Percentiles rank a stretch among this genome's conserved stretches.
These are phyloP conservation scores for Salinomyces thailandicus DNA, from an alignment of 2,329 filamentous ascomycete genomes.

Conservation along the genomic window DNA sequence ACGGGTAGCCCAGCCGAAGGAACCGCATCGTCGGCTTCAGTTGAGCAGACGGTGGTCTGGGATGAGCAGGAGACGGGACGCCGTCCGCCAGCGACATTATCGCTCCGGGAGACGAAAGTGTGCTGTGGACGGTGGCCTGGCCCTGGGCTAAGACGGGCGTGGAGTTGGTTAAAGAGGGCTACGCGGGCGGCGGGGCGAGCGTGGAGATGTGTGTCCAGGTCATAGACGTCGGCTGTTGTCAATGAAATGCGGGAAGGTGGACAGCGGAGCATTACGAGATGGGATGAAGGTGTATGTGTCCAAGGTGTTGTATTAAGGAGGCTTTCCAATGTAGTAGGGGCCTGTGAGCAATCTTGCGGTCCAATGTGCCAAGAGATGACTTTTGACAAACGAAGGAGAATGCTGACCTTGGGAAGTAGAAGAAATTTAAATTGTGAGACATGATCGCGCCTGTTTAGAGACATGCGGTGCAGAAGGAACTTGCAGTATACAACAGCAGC, in stretches of 20 bases:
- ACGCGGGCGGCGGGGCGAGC: slow-evolving; percentile 10
- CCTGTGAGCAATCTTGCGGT: no score
- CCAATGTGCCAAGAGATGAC: no score
- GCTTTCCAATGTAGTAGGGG: no score
- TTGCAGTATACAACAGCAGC: no score
- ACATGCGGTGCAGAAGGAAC: no score
- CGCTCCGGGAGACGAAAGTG: no score
- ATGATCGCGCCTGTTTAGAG: no score
- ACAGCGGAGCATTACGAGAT: slow-evolving; percentile 22
- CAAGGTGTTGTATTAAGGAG: background rate
- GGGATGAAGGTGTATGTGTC: background rate
- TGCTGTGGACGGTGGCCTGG: slow-evolving; percentile 10
- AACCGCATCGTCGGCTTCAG: slow-evolving; percentile 1
- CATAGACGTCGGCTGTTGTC: slow-evolving; percentile 19
- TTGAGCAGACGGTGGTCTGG: slow-evolving; percentile 8
- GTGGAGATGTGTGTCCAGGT: slow-evolving; percentile 14
- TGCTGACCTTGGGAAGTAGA: no score
- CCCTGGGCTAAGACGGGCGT: slow-evolving; percentile 14
- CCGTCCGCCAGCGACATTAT: slow-evolving; percentile 9
- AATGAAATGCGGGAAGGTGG: slow-evolving; percentile 20
- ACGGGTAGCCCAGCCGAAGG: background rate
- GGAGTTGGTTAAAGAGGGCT: slow-evolving; percentile 2
- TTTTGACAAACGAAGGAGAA: no score
- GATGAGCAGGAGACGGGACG: slow-evolving; percentile 12
- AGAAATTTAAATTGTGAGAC: no score